Conservation (phyloP, 495 filamentous ascomycete species). For the Trichoderma virens region DNA sequence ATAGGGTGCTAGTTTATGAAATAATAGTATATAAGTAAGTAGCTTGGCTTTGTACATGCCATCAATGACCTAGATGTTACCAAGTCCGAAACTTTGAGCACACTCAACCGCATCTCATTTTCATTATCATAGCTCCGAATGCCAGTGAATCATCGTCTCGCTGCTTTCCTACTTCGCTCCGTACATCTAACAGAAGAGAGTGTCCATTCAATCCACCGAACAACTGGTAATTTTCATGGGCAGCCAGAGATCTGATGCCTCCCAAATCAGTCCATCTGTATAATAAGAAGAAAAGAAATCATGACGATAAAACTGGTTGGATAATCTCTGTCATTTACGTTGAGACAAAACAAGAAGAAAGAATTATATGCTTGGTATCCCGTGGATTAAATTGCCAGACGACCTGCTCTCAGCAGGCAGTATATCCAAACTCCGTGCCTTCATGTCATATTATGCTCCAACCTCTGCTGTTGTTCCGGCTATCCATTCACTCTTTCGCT, state of each 20-base stretch:
- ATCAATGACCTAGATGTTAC: neutral
- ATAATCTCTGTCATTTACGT: neutral
- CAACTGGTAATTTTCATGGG: neutral
- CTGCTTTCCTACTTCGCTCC: neutral
- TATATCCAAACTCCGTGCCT: neutral
- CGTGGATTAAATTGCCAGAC: neutral
- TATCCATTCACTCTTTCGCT: slow-evolving; percentile 11
- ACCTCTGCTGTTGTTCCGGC: slow-evolving; percentile 1
- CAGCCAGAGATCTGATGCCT: neutral
- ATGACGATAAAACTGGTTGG: neutral
- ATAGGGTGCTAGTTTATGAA: too few species aligned
- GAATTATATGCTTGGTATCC: neutral
- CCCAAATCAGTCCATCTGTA: neutral
- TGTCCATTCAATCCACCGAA: neutral
- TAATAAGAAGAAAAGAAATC: neutral
- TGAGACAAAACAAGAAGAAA: neutral
- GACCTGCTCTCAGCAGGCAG: neutral
- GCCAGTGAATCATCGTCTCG: neutral
- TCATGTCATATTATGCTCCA: neutral
- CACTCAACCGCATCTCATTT: neutral
- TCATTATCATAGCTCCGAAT: neutral
- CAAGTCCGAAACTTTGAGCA: neutral
- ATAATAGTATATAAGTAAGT: neutral
- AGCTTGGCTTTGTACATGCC: neutral
- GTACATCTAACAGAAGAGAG: neutral